phyloP scores from a whole-genome alignment of 768 basidiomycete genomes.

The Russula virescens region DNA sequence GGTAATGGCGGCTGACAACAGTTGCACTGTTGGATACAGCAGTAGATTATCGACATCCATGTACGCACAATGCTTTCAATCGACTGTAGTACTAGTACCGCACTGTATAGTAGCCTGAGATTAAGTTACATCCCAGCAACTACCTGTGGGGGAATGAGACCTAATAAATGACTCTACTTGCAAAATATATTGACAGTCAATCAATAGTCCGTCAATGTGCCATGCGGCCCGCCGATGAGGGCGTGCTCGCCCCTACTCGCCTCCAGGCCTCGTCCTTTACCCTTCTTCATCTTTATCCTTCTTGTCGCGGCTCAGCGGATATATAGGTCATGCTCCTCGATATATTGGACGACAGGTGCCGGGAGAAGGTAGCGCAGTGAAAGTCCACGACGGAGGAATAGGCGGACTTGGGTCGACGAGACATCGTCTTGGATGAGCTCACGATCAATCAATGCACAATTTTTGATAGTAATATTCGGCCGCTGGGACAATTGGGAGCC shows the following conservation, averaged over 20 bases:
- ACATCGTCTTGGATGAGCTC: conserved; percentile 92
- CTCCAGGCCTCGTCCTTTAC: conserved; percentile 6
- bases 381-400: conserved; percentile 73
- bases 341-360: conserved; percentile 88
- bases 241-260: conserved; percentile 6
- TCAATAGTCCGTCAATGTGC: background rate
- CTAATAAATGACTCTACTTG: conserved; percentile 3
- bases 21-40: background rate
- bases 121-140: background rate
- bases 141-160: background rate
- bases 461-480: background rate
- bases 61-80: background rate
- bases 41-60: background rate
- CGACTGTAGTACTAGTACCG: background rate
- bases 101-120: conserved; percentile 1
- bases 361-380: conserved; percentile 89
- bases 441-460: conserved; percentile 9
- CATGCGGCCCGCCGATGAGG: conserved; percentile 5
- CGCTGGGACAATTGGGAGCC: background rate
- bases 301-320: conserved; percentile 34
- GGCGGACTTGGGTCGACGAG: conserved; percentile 86
- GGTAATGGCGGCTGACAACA: background rate
- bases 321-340: conserved; percentile 77
- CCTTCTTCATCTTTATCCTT: conserved; percentile 34
- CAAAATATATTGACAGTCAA: background rate